These are phyloP conservation scores for Saksenaea oblongispora DNA, from an alignment of 371 early-diverging fungal species.

Conservation along the genomic window DNA sequence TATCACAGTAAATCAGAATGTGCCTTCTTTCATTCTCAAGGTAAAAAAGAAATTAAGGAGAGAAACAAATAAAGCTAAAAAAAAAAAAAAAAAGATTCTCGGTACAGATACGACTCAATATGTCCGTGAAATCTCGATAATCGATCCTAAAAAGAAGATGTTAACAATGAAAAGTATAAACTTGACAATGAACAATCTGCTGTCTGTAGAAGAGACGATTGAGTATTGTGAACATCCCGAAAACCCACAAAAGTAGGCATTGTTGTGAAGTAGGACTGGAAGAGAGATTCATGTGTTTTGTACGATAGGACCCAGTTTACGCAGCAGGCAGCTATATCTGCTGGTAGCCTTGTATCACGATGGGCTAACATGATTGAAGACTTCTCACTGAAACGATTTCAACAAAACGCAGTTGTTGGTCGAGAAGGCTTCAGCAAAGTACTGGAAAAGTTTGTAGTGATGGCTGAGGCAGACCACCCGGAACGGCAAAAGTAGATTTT, in stretches of 20 bases:
- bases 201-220: slow-evolving; percentile 85
- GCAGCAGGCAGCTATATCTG: slow-evolving; percentile 82
- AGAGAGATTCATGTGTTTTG: not conserved
- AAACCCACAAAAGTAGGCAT: slow-evolving; percentile 38
- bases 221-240: slow-evolving; percentile 67
- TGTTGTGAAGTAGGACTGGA: not conserved
- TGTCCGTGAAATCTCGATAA: slow-evolving; percentile 83
- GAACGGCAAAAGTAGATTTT: slow-evolving; percentile 13
- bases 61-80: not conserved
- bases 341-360: slow-evolving; percentile 72
- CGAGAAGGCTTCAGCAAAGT: slow-evolving; percentile 75
- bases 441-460: slow-evolving; percentile 55
- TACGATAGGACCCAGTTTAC: slow-evolving; percentile 65
- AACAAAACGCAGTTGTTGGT: slow-evolving; percentile 84
- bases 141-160: slow-evolving; percentile 76
- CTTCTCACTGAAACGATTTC: slow-evolving; percentile 82
- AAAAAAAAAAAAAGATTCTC: slow-evolving; percentile 36
- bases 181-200: slow-evolving; percentile 72
- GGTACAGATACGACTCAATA: slow-evolving; percentile 71
- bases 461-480: slow-evolving; percentile 35
- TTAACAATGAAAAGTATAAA: slow-evolving; percentile 77
- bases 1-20: slow-evolving; percentile 84
- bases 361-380: slow-evolving; percentile 87
- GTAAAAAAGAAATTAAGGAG: slow-evolving; percentile 23
- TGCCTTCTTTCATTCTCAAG: slow-evolving; percentile 75